Evolutionary conservation across 805 yeast genomes (phyloP).

Genomic region (Yamadazyma kitorensis): DNA sequence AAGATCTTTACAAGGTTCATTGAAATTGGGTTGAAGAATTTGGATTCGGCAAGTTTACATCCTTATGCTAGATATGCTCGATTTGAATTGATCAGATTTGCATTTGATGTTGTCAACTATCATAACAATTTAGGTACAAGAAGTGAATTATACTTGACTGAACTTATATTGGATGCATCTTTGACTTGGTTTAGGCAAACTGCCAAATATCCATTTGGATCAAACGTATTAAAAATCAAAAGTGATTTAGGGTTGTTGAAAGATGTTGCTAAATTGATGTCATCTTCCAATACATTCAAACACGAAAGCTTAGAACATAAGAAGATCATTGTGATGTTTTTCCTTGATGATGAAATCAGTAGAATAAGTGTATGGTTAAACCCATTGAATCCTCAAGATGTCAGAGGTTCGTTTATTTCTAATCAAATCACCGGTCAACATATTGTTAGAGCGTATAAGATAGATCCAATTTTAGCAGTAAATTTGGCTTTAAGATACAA

Average conservation of each 20-base stretch:
- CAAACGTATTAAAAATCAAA: slow-evolving; percentile 66
- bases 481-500: slow-evolving; percentile 63
- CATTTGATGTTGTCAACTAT: slow-evolving; percentile 59
- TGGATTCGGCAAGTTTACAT: slow-evolving; percentile 67
- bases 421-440: slow-evolving; percentile 36
- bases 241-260: slow-evolving; percentile 63
- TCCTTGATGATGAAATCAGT: slow-evolving; percentile 74
- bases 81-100: slow-evolving; percentile 68
- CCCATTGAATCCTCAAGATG: slow-evolving; percentile 48
- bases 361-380: slow-evolving; percentile 76
- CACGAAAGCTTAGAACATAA: slow-evolving; percentile 41
- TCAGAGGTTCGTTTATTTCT: slow-evolving; percentile 33
- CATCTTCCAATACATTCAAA: slow-evolving; percentile 19
- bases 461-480: slow-evolving; percentile 73
- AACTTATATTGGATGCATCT: slow-evolving; percentile 59
- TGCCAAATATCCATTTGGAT: slow-evolving; percentile 78
- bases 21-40: slow-evolving; percentile 50
- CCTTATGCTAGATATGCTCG: slow-evolving; percentile 76
- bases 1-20: slow-evolving; percentile 65
- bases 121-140: slow-evolving; percentile 52
- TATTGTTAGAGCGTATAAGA: slow-evolving; percentile 55
- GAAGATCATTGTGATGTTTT: slow-evolving; percentile 53
- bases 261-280: slow-evolving; percentile 42
- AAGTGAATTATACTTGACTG: slow-evolving; percentile 43
- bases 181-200: slow-evolving; percentile 74